Base-by-base conservation (phyloP, 2,329 filamentous ascomycete species). In the Dryadomyces quercus-mongolicae region DNA sequence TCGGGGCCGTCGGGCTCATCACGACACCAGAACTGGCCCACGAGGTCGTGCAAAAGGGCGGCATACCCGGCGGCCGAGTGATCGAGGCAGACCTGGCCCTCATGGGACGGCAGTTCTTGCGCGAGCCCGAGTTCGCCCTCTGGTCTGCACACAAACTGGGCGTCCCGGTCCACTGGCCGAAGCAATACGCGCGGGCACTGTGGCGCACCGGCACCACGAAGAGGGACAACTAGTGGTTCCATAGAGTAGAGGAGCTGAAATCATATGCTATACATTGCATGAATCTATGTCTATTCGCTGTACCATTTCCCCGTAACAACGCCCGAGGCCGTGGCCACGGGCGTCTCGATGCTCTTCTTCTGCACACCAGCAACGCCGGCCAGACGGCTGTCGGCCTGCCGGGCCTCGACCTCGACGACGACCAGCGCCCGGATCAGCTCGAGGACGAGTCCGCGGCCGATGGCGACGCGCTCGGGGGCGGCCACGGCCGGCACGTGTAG, bases 71-170 rank as follows among this genome's bases (percentile, higher is more conserved):
- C n/a, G 71, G 71, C 6, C 63, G 62, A 51, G 61, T 56, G 60
- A 63, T 74, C 16, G 70, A 73, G 64, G 80, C 77, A 1, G 90
- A 96, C 64, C 67, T 91, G n/a, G 81, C 85, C 0, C 74, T 92
- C 18, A 75, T 85, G 1, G 91, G 80, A 0, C 75, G 88, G 54
- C 84, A 86, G 63, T 93, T 93, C 68, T 75, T 94, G 70, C 81
- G 88, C 66, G 88, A 95, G 64, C 86, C 90, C 0, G 83, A 87
- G 55, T 82, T 90, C 64, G 85, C 89, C 9, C 81, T 88, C 68
- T 76, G 78, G 38, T 84, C 80, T 58, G 90, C 88, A 0, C 77
- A 86, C 57, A 79, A 89, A 59, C 71, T 95, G 36, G 82, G 80
- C 10, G 81, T 91, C 3, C 71, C 81, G 55, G 80, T 91, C 5